Evolutionary conservation across 139 green algal species (phyloP), one percentile per base, ranked within the genome.

Genomic region (Chlamydomonas urium): DNA sequence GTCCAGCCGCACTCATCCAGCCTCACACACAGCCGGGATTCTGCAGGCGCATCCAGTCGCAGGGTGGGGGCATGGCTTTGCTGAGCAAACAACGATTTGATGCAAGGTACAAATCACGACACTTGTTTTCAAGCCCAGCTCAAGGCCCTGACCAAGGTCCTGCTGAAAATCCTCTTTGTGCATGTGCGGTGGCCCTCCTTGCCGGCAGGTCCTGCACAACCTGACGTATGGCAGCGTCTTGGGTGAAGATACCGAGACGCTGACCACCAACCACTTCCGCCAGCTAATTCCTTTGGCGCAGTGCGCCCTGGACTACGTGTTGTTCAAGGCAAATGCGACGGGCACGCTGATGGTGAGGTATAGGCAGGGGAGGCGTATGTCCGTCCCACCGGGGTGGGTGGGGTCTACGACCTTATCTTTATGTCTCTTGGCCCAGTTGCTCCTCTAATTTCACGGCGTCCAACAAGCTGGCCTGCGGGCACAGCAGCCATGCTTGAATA

Each of bases 271-370:
- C 38, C 75, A 81, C 53, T 81, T 76, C 3, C 14, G 31, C 3
- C 75, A 81, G 38, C 34, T 81, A 21, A 67, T 81, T 0, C 75
- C n/a, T n/a, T n/a, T n/a, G n/a, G 76, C 57, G 19, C 71, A 82
- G 70, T 67, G 60, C 1, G 76, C 57, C 0, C 76, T 82, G 14
- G 76, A 82, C 71, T 82, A 78, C 47, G 68, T 75, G 71, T 8
- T 82, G 57, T 82, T 75, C 66, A 71, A 82, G 66, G 71, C 71
- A n/a, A 78, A 75, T 57, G 71, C 71, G 3, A 78, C 76, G 0
- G 76, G 71, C 24, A 47, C 71, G 8, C 36, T 66, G 1, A 36
- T 82, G 76, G 76, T 82, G 69, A 23, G 75, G 3, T n/a, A n/a
- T n/a, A n/a, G n/a, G n/a, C n/a, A n/a, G n/a, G n/a, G n/a, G n/a